Conservation (phyloP, 2,329 filamentous ascomycete genomes). For the Ophiostoma australiae region DNA sequence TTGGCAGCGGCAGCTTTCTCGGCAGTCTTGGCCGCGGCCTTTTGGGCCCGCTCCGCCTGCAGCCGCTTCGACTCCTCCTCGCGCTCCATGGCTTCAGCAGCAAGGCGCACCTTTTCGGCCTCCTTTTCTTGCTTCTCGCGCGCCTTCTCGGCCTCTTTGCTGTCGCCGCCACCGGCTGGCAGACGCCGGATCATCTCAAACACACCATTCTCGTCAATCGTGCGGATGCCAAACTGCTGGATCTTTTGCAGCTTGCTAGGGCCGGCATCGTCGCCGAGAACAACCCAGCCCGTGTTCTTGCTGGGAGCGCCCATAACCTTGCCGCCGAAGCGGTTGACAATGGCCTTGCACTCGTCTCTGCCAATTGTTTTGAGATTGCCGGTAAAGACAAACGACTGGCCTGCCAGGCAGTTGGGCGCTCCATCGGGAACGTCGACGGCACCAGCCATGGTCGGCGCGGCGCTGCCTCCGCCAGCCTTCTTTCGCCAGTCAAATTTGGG, state of each 20-base stretch:
- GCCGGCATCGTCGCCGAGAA: slow-evolving; percentile 84
- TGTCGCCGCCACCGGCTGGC: slow-evolving; percentile 79
- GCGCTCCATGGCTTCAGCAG: slow-evolving; percentile 79
- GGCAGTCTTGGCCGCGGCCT: slow-evolving; percentile 45
- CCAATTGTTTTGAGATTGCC: slow-evolving; percentile 75
- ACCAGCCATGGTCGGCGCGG: slow-evolving; percentile 59
- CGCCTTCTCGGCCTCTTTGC: slow-evolving; percentile 79
- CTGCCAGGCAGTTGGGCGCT: slow-evolving; percentile 81
- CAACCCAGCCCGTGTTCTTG: slow-evolving; percentile 88
- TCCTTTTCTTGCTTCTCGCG: slow-evolving; percentile 82
- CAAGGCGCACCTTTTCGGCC: slow-evolving; percentile 72
- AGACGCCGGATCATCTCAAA: slow-evolving; percentile 77
- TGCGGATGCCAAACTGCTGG: slow-evolving; percentile 70
- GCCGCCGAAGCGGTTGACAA: slow-evolving; percentile 91
- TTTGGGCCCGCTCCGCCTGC: slow-evolving; percentile 51
- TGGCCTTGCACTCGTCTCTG: slow-evolving; percentile 74
- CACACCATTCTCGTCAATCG: slow-evolving; percentile 88
- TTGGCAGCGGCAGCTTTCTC: slow-evolving; percentile 20
- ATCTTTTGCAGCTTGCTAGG: slow-evolving; percentile 92
- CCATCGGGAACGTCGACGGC: slow-evolving; percentile 72
- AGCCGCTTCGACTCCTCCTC: slow-evolving; percentile 64
- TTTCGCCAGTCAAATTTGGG: slow-evolving; percentile 78
- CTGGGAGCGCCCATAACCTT: slow-evolving; percentile 83
- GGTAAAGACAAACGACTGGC: slow-evolving; percentile 92
- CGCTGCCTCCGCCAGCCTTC: slow-evolving; percentile 53